Conservation (phyloP, 441 rosid genomes). For the Populus tomentosa region DNA sequence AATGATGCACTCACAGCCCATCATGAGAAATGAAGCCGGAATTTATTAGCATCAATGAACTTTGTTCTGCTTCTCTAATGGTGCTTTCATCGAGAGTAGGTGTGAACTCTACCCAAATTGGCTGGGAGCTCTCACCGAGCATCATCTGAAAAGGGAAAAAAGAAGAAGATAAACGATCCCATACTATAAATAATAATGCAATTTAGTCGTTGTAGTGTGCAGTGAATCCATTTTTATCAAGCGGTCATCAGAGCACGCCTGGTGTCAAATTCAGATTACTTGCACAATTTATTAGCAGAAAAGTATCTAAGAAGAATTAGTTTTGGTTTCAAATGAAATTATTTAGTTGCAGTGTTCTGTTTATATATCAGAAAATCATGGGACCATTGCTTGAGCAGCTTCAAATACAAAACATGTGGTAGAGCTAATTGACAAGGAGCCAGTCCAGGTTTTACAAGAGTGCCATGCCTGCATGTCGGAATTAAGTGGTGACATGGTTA, state of each 20-base stretch:
- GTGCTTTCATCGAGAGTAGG: constrained; percentile 31
- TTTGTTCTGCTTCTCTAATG: constrained; percentile 31
- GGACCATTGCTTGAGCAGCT: background rate
- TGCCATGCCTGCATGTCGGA: background rate
- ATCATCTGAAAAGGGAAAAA: constrained; percentile 38
- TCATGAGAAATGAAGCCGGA: constrained; percentile 53
- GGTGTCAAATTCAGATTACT: background rate
- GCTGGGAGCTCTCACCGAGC: constrained; percentile 48
- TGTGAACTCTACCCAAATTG: constrained; percentile 50
- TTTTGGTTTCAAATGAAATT: background rate
- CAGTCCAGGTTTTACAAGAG: background rate
- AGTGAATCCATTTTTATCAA: background rate
- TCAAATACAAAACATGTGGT: background rate
- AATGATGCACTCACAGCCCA: constrained; percentile 44
- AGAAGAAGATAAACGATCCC: background rate
- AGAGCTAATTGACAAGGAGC: too few relatives aligned
- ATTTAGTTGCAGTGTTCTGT: background rate
- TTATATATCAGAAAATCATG: background rate
- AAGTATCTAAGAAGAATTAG: background rate
- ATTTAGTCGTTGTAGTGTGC: background rate
- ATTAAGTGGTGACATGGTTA: background rate
- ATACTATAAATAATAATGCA: background rate
- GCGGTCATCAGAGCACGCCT: background rate
- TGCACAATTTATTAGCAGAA: background rate
- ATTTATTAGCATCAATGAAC: constrained; percentile 35